Evolutionary conservation across 352 stramenopile species (phyloP).

Genomic region (Detonula confervacea): DNA sequence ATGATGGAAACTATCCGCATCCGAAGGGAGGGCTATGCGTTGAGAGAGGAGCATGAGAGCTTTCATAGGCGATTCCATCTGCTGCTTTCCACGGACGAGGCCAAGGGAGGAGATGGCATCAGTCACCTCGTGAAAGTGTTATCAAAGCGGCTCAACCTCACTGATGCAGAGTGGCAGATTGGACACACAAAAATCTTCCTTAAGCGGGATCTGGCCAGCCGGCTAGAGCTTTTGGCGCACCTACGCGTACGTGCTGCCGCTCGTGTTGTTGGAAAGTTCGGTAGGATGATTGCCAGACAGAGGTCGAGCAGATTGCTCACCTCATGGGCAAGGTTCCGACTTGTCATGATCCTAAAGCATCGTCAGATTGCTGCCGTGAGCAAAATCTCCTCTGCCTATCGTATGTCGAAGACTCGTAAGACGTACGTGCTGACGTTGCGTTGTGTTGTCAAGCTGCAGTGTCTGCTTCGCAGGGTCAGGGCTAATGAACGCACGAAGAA

Average conservation of each 20-base stretch:
- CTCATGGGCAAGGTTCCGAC: conserved; percentile 68
- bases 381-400: conserved; percentile 59
- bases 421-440: conserved; percentile 43
- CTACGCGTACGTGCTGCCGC: conserved; percentile 72
- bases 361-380: conserved; percentile 48
- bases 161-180: conserved; percentile 90
- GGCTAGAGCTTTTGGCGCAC: conserved; percentile 90
- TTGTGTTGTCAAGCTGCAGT: conserved; percentile 69
- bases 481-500: conserved; percentile 50
- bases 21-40: conserved; percentile 81
- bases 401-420: conserved; percentile 47
- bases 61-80: conserved; percentile 84
- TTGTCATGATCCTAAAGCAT: conserved; percentile 64
- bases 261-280: conserved; percentile 72
- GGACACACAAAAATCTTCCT: conserved; percentile 96
- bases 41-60: conserved; percentile 80
- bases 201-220: conserved; percentile 90
- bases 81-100: conserved; percentile 76
- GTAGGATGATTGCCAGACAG: conserved; percentile 49
- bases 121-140: conserved; percentile 90
- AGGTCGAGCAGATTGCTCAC: conserved; percentile 62
- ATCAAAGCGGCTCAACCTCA: conserved; percentile 87
- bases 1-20: conserved; percentile 98
- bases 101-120: conserved; percentile 85
- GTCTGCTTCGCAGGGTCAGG: conserved; percentile 50